Base-by-base conservation (phyloP, 2,329 filamentous ascomycete genomes). In the Hypoxylon sp. region DNA sequence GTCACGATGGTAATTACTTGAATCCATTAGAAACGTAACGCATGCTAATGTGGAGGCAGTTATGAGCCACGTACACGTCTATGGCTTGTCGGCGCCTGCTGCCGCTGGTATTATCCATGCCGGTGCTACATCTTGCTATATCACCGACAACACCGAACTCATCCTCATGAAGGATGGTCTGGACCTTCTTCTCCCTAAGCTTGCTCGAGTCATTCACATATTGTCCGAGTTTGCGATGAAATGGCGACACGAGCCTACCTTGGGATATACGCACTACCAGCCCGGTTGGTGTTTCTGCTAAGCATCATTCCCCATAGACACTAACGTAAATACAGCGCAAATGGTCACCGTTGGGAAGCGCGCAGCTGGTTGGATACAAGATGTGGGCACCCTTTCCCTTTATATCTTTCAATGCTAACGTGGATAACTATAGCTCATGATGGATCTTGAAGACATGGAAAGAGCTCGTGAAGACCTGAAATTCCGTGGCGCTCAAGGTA, bases 31-130 rank as follows among this genome's bases (percentile, higher is more conserved):
- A 4, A 24, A 26, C 10, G 22, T 20, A 26, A 46, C 43, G 11
- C 20, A 26, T 26, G 43, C 8, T 46, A 17, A 46, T 26, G 6
- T 46, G 8, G n/a, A 26, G 17, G n/a, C 13, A 46, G 43, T 86
- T 69, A 89, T 89, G 87, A 85, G 86, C 56, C 88, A 91, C 73
- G 90, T 94, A 46, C 87, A 93, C 69, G 89, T 90, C 17, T 94
- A 89, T 75, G 92, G 91, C 3, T 78, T 85, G 68, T 87, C 68
- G 50, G 70, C 69, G 13, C 71, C 71, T n/a, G 47, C 68, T 28
- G 67, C 70, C 19, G 91, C 91, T 11, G 91, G 91, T 30, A 91
- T 95, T 70, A 94, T 97, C 62, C 93, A 97, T 76, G 87, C 85
- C 76, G 90, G 90, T 68, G 88, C 87, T 56, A 56, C 79, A 2